A percentile compares a stretch with the other conserved stretches of the same genome.
Evolutionary conservation across 164 flowering plant species (phyloP).

Genomic region (Nelumbo lutea): DNA sequence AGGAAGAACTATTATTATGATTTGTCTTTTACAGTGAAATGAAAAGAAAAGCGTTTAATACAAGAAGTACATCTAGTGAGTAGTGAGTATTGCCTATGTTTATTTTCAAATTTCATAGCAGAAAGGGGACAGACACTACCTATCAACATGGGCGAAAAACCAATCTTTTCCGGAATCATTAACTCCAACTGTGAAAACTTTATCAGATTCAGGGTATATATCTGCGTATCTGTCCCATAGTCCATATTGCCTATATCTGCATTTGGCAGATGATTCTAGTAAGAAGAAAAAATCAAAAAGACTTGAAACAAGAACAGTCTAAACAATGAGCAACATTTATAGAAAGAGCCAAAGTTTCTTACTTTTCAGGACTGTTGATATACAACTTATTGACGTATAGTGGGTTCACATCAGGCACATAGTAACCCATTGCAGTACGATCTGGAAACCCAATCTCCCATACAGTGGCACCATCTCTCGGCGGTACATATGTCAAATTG

Average conservation of each 20-base stretch:
- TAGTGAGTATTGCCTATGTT: not conserved
- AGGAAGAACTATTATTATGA: not conserved
- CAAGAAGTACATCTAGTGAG: not conserved
- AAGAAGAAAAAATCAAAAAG: no score
- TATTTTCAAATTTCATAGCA: no score
- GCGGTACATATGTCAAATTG: constrained; percentile 33
- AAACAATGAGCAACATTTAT: no score
- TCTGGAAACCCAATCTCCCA: constrained; percentile 66
- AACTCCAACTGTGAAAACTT: constrained; percentile 43
- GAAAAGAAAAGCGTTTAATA: not conserved
- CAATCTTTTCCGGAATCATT: constrained; percentile 48
- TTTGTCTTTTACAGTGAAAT: not conserved
- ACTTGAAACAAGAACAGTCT: no score
- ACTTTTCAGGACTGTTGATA: constrained; percentile 44
- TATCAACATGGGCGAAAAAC: constrained; percentile 57
- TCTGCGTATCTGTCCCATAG: constrained; percentile 64
- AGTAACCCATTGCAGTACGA: constrained; percentile 41
- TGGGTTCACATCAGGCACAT: constrained; percentile 50
- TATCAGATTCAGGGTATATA: constrained; percentile 37
- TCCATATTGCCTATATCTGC: constrained; percentile 57
- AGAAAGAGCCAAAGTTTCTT: constrained; percentile 9
- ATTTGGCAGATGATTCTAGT: not conserved
- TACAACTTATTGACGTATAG: constrained; percentile 39
- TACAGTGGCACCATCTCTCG: constrained; percentile 47
- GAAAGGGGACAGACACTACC: constrained; percentile 20